Evolutionary conservation across 768 basidiomycete genomes (phyloP).

Genomic region (Psilocybe azurescens): DNA sequence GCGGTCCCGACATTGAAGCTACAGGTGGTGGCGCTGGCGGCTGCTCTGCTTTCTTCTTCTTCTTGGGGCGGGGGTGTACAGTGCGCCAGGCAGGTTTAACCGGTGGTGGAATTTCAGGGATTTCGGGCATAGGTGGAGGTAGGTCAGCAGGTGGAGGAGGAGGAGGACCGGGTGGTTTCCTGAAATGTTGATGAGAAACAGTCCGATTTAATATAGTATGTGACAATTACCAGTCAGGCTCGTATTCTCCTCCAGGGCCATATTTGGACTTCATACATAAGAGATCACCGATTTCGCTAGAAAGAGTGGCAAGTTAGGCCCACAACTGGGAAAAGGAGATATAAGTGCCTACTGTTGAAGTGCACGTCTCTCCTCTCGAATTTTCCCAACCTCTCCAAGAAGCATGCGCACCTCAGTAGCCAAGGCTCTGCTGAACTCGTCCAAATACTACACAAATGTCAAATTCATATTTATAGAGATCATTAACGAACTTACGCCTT

Average conservation of each 20-base stretch:
- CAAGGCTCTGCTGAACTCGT: conserved; percentile 86
- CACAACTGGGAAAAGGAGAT: background rate
- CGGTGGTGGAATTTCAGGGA: conserved; percentile 45
- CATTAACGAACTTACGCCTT: conserved; percentile 58
- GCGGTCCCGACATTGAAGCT: conserved; percentile 34
- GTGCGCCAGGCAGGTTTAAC: conserved; percentile 69
- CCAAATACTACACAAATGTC: conserved; percentile 63
- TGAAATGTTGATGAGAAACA: conserved; percentile 14
- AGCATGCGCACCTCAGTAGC: conserved; percentile 86
- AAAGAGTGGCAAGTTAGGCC: conserved; percentile 1
- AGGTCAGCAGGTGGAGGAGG: conserved; percentile 46
- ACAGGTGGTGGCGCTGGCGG: conserved; percentile 32
- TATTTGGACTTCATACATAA: conserved; percentile 76
- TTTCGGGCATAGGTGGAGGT: conserved; percentile 41
- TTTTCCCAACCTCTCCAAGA: conserved; percentile 81
- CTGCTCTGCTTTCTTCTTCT: conserved; percentile 37
- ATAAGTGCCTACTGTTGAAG: conserved; percentile 71
- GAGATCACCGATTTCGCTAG: conserved; percentile 77
- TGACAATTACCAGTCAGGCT: conserved; percentile 70
- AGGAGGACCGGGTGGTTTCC: conserved; percentile 48
- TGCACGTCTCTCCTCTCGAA: conserved; percentile 78
- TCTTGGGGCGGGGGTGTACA: conserved; percentile 51
- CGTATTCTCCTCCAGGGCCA: conserved; percentile 85
- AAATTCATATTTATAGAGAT: background rate
- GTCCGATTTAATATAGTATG: background rate